phyloP scores from a whole-genome alignment of 305 asterid genomes.

The Ajuga reptans region DNA sequence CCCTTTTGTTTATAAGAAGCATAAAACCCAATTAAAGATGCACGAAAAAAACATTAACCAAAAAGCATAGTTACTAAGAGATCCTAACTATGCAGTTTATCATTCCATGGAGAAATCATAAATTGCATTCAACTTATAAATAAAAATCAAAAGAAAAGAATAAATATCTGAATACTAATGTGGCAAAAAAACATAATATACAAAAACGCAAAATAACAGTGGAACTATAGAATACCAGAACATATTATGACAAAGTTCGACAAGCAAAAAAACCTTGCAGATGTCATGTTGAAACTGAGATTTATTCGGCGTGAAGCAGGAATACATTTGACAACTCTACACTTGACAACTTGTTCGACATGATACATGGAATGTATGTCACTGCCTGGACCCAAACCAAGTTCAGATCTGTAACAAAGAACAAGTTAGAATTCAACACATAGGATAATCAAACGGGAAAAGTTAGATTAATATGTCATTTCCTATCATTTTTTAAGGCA shows the following conservation, averaged over 20 bases:
- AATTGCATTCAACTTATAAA: not conserved
- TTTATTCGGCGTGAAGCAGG: constrained; percentile 61
- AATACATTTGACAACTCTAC: constrained; percentile 65
- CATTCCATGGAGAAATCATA: not conserved
- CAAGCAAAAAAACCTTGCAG: constrained; percentile 55
- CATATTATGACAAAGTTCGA: constrained; percentile 8
- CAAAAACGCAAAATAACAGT: not conserved
- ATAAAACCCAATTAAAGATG: not conserved
- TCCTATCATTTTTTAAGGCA: not conserved
- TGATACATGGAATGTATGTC: constrained; percentile 72
- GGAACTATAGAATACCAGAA: not conserved
- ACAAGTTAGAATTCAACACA: constrained; percentile 7
- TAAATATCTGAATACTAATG: not conserved
- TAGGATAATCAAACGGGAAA: not conserved
- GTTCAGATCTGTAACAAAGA: constrained; percentile 72
- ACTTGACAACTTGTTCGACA: constrained; percentile 94
- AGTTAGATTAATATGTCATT: not conserved
- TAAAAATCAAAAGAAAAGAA: not conserved
- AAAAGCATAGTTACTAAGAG: not conserved
- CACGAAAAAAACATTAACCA: not conserved
- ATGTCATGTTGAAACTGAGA: constrained; percentile 72
- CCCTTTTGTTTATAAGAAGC: not conserved
- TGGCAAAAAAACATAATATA: not conserved
- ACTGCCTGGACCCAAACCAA: constrained; percentile 71
- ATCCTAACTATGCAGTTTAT: not conserved